phyloP scores from a whole-genome alignment of 2,329 filamentous ascomycete genomes.

The Claviceps capensis region DNA sequence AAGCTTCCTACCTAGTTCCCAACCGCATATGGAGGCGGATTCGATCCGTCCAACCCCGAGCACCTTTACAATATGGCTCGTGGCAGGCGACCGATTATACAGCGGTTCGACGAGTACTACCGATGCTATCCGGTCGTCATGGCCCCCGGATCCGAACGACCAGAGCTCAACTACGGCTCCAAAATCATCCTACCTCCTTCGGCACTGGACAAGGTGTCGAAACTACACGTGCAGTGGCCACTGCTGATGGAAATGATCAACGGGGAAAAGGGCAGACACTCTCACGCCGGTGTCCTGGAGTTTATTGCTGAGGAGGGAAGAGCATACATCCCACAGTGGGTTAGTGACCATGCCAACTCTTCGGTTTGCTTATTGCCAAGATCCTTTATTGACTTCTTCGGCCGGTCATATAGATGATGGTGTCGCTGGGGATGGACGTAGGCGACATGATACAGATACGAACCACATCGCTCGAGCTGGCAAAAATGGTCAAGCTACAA shows the following conservation, averaged over 20 bases:
- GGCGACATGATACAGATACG: constrained; percentile 93
- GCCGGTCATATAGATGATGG: constrained; percentile 59
- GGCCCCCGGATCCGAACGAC: constrained; percentile 79
- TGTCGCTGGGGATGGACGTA: constrained; percentile 74
- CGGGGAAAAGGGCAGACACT: constrained; percentile 63
- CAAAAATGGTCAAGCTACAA: constrained; percentile 90
- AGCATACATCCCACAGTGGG: constrained; percentile 93
- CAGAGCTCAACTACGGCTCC: constrained; percentile 86
- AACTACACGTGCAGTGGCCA: constrained; percentile 92
- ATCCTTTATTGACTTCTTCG: not conserved
- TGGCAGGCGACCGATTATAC: constrained; percentile 37
- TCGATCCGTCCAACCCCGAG: constrained; percentile 33
- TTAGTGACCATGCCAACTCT: constrained; percentile 24
- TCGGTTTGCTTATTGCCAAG: not conserved
- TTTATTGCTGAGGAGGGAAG: constrained; percentile 96
- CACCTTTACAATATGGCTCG: constrained; percentile 36
- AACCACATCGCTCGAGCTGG: constrained; percentile 81
- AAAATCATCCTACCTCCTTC: constrained; percentile 97
- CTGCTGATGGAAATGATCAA: constrained; percentile 95
- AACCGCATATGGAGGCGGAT: constrained; percentile 26
- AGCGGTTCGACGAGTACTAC: constrained; percentile 97
- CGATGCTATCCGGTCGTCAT: constrained; percentile 92
- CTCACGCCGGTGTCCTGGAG: constrained; percentile 89
- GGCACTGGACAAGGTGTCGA: constrained; percentile 89
- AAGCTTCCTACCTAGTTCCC: constrained; percentile 1